Conservation (phyloP, 75 land plant genomes). For the Isoetes taiwanensis region DNA sequence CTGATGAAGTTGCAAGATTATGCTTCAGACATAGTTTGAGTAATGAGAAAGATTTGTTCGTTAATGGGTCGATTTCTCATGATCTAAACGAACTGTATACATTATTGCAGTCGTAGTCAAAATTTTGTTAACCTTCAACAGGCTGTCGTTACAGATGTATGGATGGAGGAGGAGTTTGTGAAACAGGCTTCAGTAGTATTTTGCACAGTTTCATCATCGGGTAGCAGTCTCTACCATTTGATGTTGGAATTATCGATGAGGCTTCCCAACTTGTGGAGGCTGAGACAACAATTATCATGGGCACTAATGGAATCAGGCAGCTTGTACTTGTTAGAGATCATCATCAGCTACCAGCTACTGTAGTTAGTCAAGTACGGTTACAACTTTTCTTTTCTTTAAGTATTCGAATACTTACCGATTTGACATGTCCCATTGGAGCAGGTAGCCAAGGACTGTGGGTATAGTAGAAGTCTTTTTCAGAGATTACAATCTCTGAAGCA, state of each 20-base stretch:
- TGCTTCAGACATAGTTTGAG: too few species aligned
- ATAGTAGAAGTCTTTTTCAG: slow-evolving; percentile 81
- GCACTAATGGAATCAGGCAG: slow-evolving; percentile 34
- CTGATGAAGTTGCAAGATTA: too few species aligned
- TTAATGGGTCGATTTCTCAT: too few species aligned
- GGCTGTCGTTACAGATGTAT: neutral
- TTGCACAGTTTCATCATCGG: slow-evolving; percentile 55
- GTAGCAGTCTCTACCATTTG: slow-evolving; percentile 20
- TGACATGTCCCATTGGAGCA: slow-evolving; percentile 11
- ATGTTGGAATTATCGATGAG: slow-evolving; percentile 58
- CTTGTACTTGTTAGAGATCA: slow-evolving; percentile 72
- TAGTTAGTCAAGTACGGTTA: slow-evolving; percentile 51
- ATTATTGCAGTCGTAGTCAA: too few species aligned
- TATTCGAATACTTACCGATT: neutral
- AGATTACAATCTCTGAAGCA: slow-evolving; percentile 47
- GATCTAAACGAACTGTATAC: too few species aligned
- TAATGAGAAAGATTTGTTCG: too few species aligned
- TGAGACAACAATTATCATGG: slow-evolving; percentile 46
- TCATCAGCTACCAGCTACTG: slow-evolving; percentile 53
- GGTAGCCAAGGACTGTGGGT: slow-evolving; percentile 37
- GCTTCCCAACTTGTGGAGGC: slow-evolving; percentile 85
- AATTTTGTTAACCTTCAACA: too few species aligned
- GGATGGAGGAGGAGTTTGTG: slow-evolving; percentile 23
- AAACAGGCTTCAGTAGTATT: slow-evolving; percentile 32
- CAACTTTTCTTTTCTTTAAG: neutral